phyloP scores from a whole-genome alignment of 2,329 filamentous ascomycete genomes.

The Cytospora mali region DNA sequence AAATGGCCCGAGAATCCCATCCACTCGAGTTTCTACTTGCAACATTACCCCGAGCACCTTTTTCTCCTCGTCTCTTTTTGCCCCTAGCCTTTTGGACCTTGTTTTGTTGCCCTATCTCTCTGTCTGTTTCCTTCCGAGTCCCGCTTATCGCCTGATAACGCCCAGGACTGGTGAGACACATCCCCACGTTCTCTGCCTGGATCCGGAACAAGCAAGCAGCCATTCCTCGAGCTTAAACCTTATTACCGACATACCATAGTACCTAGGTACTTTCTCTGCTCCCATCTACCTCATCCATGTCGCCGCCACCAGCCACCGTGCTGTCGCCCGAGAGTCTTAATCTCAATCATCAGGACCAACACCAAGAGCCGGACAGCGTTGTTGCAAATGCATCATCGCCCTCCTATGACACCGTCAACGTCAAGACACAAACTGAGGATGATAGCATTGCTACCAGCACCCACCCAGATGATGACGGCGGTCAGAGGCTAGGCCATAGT shows the following conservation, averaged over 20 bases:
- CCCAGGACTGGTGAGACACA: conserved; percentile 12
- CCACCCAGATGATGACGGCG: conserved; percentile 20
- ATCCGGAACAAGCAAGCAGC: not conserved
- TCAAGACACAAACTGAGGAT: conserved; percentile 22
- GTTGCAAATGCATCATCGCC: conserved; percentile 12
- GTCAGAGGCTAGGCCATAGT: conserved; percentile 28
- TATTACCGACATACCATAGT: not conserved
- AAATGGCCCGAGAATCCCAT: conserved; percentile 27
- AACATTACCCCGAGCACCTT: conserved; percentile 49
- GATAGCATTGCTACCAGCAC: not conserved
- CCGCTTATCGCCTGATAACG: conserved; percentile 17
- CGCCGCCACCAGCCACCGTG: conserved; percentile 14
- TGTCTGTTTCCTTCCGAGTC: conserved; percentile 12
- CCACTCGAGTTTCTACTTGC: conserved; percentile 41
- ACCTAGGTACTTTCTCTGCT: conserved; percentile 1
- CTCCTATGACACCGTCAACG: conserved; percentile 18
- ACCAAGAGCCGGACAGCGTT: conserved; percentile 5
- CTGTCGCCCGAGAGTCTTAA: conserved; percentile 16
- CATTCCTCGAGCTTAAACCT: not conserved
- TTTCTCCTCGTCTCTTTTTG: conserved; percentile 4
- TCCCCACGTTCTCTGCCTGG: not conserved
- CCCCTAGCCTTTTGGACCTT: not conserved
- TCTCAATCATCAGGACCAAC: conserved; percentile 3
- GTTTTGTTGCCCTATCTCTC: conserved; percentile 7
- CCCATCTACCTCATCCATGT: conserved; percentile 7